Conservation (phyloP, 2,329 filamentous ascomycete species). For the Trichoderma aggressivum region DNA sequence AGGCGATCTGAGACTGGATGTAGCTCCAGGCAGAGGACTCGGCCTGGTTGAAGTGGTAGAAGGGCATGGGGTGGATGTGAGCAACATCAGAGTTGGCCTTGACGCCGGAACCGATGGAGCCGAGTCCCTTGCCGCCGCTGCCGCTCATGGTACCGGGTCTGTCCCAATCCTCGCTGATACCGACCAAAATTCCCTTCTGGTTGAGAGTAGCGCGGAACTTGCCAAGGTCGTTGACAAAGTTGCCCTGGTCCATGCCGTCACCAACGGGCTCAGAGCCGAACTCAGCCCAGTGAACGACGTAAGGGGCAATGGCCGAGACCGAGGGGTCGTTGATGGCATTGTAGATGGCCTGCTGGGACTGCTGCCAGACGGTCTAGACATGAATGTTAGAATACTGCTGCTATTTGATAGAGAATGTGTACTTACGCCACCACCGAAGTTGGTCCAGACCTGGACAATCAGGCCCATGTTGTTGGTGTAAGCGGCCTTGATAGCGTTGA, state of each 20-base stretch:
- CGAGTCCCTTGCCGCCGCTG: conserved; percentile 14
- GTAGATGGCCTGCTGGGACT: conserved; percentile 24
- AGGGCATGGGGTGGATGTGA: conserved; percentile 26
- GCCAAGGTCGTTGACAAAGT: conserved; percentile 22
- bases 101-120: conserved; percentile 20
- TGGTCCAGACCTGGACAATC: conserved; percentile 25
- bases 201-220: conserved; percentile 21
- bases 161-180: conserved; percentile 25
- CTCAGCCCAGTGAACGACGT: conserved; percentile 24
- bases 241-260: conserved; percentile 23
- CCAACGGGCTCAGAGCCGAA: conserved; percentile 25
- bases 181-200: conserved; percentile 18
- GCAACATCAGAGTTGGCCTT: conserved; percentile 23
- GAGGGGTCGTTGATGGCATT: conserved; percentile 21
- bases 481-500: conserved; percentile 24
- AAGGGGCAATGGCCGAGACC: conserved; percentile 21
- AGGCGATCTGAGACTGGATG: conserved; percentile 21
- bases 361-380: conserved; percentile 20
- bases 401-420: no score
- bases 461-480: conserved; percentile 24
- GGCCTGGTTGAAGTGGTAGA: conserved; percentile 21
- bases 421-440: conserved; percentile 24
- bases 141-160: conserved; percentile 22
- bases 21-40: conserved; percentile 21
- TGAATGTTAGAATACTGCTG: neutral